phyloP scores from a whole-genome alignment of 106 monocot genomes.

The Amphibolis antarctica region DNA sequence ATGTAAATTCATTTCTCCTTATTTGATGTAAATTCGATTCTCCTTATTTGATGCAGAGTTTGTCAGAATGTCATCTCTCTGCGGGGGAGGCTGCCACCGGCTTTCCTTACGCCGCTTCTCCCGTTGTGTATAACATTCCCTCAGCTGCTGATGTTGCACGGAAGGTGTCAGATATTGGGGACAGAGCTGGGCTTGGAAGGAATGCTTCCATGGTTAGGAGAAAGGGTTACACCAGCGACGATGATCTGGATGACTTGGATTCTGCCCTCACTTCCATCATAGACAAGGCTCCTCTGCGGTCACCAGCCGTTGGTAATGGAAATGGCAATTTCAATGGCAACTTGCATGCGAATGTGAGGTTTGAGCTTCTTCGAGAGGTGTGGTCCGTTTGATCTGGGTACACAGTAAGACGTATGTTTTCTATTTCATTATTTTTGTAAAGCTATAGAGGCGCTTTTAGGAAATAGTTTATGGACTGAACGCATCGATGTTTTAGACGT shows the following conservation, averaged over 20 bases:
- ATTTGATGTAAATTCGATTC: too few relatives aligned
- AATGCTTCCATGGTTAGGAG: conserved; percentile 48
- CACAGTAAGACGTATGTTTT: background rate
- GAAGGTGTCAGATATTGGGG: conserved; percentile 41
- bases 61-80: conserved; percentile 24
- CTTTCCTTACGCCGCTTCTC: conserved; percentile 51
- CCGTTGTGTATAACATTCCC: conserved; percentile 44
- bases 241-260: conserved; percentile 72
- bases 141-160: conserved; percentile 31
- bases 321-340: background rate
- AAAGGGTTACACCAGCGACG: conserved; percentile 85
- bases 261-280: conserved; percentile 50
- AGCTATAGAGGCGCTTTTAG: background rate
- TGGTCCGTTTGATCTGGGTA: conserved; percentile 36
- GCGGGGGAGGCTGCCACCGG: conserved; percentile 25
- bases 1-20: too few relatives aligned
- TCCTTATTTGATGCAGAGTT: conserved; percentile 23
- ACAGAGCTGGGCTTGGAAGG: conserved; percentile 25
- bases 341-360: conserved; percentile 21
- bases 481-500: too few relatives aligned
- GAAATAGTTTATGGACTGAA: too few relatives aligned
- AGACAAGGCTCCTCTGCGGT: conserved; percentile 19
- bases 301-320: conserved; percentile 1
- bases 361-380: conserved; percentile 47
- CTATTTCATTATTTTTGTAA: background rate